phyloP scores from a whole-genome alignment of 2,329 filamentous ascomycete genomes.

The Paecilomyces sp. region DNA sequence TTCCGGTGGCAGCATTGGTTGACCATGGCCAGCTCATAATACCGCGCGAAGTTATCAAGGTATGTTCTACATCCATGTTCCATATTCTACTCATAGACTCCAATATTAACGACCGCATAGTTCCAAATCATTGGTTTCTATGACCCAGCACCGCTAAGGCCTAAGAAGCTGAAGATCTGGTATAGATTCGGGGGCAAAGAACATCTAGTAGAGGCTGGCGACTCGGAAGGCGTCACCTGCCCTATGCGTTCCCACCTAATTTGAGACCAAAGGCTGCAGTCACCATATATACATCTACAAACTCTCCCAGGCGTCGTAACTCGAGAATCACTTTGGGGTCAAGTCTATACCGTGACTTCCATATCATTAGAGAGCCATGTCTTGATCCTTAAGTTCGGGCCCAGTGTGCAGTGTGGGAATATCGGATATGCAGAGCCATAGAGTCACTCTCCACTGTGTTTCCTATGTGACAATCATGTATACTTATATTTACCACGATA shows the following conservation, averaged over 20 bases:
- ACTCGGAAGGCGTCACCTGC: constrained; percentile 29
- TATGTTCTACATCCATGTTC: constrained; percentile 8
- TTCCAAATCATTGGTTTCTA: constrained; percentile 37
- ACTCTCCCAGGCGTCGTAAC: background rate
- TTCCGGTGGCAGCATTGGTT: constrained; percentile 38
- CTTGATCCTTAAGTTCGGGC: background rate
- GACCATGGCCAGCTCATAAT: constrained; percentile 35
- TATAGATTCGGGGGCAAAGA: constrained; percentile 33
- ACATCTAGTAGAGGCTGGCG: constrained; percentile 31
- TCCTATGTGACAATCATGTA: background rate
- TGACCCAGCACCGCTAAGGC: constrained; percentile 35
- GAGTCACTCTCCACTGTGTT: background rate
- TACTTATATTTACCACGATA: background rate
- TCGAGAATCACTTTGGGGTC: background rate
- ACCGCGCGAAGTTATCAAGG: constrained; percentile 27
- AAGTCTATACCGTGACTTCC: background rate
- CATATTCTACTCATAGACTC: background rate
- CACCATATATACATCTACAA: background rate
- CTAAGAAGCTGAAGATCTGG: constrained; percentile 34
- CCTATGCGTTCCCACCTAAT: constrained; percentile 33
- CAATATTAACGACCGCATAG: constrained; percentile 19
- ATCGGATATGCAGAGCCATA: background rate
- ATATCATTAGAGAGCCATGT: background rate
- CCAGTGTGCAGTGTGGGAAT: background rate
- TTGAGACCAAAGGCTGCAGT: constrained; percentile 2